Evolutionary conservation across 2,329 filamentous ascomycete genomes (phyloP).

Genomic region (Calcarisporium arbuscula): DNA sequence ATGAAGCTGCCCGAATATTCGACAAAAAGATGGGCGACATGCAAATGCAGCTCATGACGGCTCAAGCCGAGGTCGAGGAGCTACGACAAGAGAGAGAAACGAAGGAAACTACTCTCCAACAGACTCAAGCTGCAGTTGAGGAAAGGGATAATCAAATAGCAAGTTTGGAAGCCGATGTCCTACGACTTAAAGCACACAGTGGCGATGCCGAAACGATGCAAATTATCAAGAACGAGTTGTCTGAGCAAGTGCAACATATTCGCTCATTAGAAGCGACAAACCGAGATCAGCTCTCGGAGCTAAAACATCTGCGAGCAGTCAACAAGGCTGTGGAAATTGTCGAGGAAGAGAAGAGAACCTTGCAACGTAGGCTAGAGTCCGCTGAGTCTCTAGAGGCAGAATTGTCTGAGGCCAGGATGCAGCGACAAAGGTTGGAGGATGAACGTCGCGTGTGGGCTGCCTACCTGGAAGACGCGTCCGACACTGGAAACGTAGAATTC

Average conservation of each 20-base stretch:
- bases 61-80: slow-evolving; percentile 47
- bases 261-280: slow-evolving; percentile 75
- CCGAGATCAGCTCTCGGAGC: slow-evolving; percentile 69
- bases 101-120: slow-evolving; percentile 50
- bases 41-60: slow-evolving; percentile 42
- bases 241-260: slow-evolving; percentile 89
- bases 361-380: slow-evolving; percentile 71
- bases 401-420: slow-evolving; percentile 70
- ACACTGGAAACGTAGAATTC: slow-evolving; percentile 63
- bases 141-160: slow-evolving; percentile 67
- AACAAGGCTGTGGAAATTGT: slow-evolving; percentile 89
- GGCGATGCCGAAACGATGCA: slow-evolving; percentile 80
- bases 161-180: slow-evolving; percentile 72
- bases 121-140: slow-evolving; percentile 59
- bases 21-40: slow-evolving; percentile 51
- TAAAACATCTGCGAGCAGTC: slow-evolving; percentile 73
- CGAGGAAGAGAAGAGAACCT: slow-evolving; percentile 84
- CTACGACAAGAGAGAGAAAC: slow-evolving; percentile 51
- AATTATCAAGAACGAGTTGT: slow-evolving; percentile 80
- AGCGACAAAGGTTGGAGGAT: slow-evolving; percentile 81
- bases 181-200: slow-evolving; percentile 78
- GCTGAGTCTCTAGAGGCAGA: slow-evolving; percentile 71
- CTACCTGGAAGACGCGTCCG: slow-evolving; percentile 66
- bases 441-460: slow-evolving; percentile 82
- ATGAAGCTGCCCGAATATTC: slow-evolving; percentile 60